Evolutionary conservation across 2,329 filamentous ascomycete species (phyloP), one percentile per base, ranked within the genome.

Genomic region (Aulographum hederae): DNA sequence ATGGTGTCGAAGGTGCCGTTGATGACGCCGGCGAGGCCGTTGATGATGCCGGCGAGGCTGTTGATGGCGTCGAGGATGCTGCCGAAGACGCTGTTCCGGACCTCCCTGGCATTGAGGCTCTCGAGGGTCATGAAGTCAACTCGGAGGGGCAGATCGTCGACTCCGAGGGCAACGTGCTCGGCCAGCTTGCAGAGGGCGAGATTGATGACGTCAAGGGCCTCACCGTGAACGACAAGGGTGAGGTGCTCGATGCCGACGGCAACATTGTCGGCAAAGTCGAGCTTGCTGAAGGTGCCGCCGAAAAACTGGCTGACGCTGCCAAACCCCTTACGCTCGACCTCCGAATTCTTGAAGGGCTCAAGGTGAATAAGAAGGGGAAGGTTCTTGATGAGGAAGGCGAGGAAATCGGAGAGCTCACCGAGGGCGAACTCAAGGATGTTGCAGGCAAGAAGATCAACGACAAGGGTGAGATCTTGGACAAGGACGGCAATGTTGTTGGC

Each of bases 351-450:
- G 52, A 67, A 43, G 59, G 64, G 42, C 53, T 61, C 33, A 66
- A 65, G 47, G 57, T 68, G 48, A 68, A 67, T 52, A 67, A 67
- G 54, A 67, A 67, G 52, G 60, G 60, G 48, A 60, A 61, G 48
- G 50, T 65, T 32, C 53, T 65, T 29, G 56, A 63, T 36, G 55
- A 58, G 27, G 60, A 64, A 31, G 60, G 60, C 17, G 60, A 64
- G 38, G 54, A 58, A 41, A 61, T 65, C 39, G 60, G 60, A 26
- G 54, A 63, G 46, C 53, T 64, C 31, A 51, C 48, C 32, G 58
- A 63, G 25, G 60, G 60, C 26, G 60, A 63, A 21, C 36, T 51
- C 33, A 43, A 47, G 26, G 44, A 56, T 13, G 58, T 53, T 35
- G 53, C 56, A 23, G 60, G 60, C 38, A 61, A 61, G 51, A 58